Evolutionary conservation across 164 flowering plant genomes (phyloP).

Genomic region (Piper longum): DNA sequence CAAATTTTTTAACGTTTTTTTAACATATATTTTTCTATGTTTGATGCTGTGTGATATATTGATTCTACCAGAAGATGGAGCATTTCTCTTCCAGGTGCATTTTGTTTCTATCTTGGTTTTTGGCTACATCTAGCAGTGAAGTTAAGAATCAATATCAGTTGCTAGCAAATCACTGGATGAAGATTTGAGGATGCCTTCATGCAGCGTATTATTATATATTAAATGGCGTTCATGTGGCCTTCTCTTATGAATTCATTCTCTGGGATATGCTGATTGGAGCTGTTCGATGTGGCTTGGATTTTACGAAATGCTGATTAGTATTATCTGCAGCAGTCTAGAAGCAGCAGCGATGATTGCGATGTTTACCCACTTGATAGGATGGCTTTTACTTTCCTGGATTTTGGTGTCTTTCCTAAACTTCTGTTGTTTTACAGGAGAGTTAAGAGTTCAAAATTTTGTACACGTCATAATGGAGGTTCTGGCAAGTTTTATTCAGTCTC

Average conservation of each 20-base stretch:
- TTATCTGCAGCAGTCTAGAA: constrained; percentile 28
- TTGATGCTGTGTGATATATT: constrained; percentile 52
- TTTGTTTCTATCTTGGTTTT: constrained; percentile 25
- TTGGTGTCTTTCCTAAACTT: constrained; percentile 20
- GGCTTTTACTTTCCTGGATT: constrained; percentile 18
- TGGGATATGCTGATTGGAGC: constrained; percentile 55
- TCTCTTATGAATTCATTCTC: constrained; percentile 29
- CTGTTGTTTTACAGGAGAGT: constrained; percentile 35
- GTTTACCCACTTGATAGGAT: constrained; percentile 42
- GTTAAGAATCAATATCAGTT: constrained; percentile 22
- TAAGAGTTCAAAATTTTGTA: constrained; percentile 16
- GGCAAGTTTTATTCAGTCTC: constrained; percentile 5
- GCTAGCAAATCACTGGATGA: constrained; percentile 25
- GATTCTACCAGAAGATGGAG: constrained; percentile 51
- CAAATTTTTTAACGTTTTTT: constrained; percentile 9
- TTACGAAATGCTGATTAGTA: constrained; percentile 49
- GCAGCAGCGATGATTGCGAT: constrained; percentile 34
- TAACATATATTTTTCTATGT: constrained; percentile 3
- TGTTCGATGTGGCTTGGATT: constrained; percentile 39
- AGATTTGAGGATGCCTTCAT: constrained; percentile 31
- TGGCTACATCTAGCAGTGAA: constrained; percentile 25
- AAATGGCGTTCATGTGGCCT: constrained; percentile 23
- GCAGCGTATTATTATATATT: constrained; percentile 24
- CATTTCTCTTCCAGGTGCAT: constrained; percentile 10
- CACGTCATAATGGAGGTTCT: constrained; percentile 15